A percentile compares a stretch with the other conserved stretches of the same genome.
Conservation (phyloP, 148 eudicot genomes). For the Gaultheria prostrata region DNA sequence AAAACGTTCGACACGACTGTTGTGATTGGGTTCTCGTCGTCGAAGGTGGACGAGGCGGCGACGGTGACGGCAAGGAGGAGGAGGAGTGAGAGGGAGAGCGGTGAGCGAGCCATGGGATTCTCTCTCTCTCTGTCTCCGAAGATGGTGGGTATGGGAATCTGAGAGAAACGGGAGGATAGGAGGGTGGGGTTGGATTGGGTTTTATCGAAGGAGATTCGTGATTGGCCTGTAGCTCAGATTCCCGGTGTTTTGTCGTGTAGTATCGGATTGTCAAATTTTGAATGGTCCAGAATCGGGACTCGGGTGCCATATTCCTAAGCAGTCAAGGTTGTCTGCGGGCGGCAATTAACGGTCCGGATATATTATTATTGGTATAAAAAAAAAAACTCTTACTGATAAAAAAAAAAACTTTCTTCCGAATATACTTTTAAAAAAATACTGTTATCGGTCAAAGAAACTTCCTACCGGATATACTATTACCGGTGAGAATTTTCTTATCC, state of each 20-base stretch:
- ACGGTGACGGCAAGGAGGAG: slow-evolving; percentile 31
- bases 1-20: slow-evolving; percentile 60
- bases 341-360: too few relatives aligned
- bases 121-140: background rate
- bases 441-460: too few relatives aligned
- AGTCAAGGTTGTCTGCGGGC: too few relatives aligned
- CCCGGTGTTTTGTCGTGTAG: background rate
- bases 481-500: too few relatives aligned
- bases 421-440: too few relatives aligned
- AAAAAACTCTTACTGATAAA: too few relatives aligned
- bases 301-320: too few relatives aligned
- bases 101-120: slow-evolving; percentile 23
- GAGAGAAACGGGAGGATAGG: background rate
- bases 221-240: background rate
- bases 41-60: slow-evolving; percentile 43
- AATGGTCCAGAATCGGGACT: background rate
- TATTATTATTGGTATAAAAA: too few relatives aligned
- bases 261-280: background rate
- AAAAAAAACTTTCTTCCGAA: too few relatives aligned
- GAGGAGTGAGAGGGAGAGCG: slow-evolving; percentile 17
- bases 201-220: background rate
- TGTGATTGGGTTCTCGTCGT: slow-evolving; percentile 72
- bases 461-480: too few relatives aligned
- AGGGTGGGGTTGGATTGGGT: background rate
- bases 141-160: background rate